Evolutionary conservation across 2,329 filamentous ascomycete species (phyloP).

Genomic region (Fusarium chuoi): DNA sequence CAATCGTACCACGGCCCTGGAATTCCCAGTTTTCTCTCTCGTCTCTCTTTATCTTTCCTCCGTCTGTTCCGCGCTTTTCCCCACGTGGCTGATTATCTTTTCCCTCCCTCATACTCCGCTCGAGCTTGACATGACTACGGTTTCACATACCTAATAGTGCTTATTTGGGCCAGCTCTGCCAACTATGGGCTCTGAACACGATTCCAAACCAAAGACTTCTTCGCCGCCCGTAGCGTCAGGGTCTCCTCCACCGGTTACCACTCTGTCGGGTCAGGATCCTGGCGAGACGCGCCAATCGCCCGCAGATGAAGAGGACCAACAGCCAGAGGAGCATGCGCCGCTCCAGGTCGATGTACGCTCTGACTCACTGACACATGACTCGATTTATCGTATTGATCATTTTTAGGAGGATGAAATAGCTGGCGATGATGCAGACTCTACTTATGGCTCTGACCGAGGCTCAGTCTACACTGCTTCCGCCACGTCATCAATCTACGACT

Average conservation of each 20-base stretch:
- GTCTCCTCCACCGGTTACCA: slow-evolving; percentile 15
- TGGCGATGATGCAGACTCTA: slow-evolving; percentile 47
- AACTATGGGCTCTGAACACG: not conserved
- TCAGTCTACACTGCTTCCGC: slow-evolving; percentile 49
- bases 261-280: slow-evolving; percentile 6
- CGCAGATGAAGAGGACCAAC: not conserved
- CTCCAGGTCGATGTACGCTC: slow-evolving; percentile 31
- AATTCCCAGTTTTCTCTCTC: not conserved
- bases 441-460: slow-evolving; percentile 48
- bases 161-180: not conserved
- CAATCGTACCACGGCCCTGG: not conserved
- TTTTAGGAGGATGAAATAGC: slow-evolving; percentile 30
- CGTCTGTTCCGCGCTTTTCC: not conserved
- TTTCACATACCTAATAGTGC: not conserved
- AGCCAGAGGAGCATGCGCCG: slow-evolving; percentile 8
- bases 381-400: not conserved
- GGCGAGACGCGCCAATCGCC: not conserved
- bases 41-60: too few species aligned
- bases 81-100: not conserved
- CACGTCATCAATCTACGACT: slow-evolving; percentile 56
- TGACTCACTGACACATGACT: not conserved
- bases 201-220: not conserved
- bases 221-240: not conserved
- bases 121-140: not conserved
- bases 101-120: not conserved